These are phyloP conservation scores for Beauveria medogensis DNA, from an alignment of 2,329 filamentous ascomycete genomes.

Conservation along the genomic window DNA sequence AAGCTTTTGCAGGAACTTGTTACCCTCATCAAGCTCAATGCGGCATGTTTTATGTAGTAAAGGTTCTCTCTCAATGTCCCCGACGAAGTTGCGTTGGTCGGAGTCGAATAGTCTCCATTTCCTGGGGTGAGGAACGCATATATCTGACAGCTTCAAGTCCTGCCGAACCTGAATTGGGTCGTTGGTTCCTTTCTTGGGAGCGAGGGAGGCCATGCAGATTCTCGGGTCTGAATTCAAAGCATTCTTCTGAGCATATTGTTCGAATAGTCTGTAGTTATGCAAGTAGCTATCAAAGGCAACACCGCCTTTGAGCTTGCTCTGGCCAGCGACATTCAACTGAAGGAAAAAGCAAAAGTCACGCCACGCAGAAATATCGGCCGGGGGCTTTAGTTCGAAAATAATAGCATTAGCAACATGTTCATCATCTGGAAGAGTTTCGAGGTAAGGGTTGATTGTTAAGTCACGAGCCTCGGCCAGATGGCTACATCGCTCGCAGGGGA, in stretches of 20 bases:
- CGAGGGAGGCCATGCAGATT: neutral
- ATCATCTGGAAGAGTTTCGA: neutral
- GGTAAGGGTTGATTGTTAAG: neutral
- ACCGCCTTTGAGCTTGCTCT: too few species aligned
- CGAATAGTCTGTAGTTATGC: neutral
- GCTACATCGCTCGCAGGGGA: neutral
- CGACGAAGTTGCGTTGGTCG: neutral
- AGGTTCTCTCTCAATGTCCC: rapidly evolving
- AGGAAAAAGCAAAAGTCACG: neutral
- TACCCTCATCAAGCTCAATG: neutral
- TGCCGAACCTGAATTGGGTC: neutral
- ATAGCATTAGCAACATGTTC: neutral
- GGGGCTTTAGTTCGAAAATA: neutral
- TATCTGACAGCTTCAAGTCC: neutral
- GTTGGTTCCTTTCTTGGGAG: too few species aligned
- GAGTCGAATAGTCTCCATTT: neutral
- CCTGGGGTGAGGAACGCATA: neutral
- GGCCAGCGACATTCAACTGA: neutral
- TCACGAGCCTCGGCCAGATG: neutral
- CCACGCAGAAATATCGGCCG: neutral
- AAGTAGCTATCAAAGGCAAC: neutral
- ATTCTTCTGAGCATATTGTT: neutral
- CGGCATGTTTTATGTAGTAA: neutral
- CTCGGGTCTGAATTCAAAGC: neutral
- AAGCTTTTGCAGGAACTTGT: neutral